Evolutionary conservation across 2,329 filamentous ascomycete genomes (phyloP), one percentile per base, ranked within the genome.

Genomic region (Exophiala sp.): DNA sequence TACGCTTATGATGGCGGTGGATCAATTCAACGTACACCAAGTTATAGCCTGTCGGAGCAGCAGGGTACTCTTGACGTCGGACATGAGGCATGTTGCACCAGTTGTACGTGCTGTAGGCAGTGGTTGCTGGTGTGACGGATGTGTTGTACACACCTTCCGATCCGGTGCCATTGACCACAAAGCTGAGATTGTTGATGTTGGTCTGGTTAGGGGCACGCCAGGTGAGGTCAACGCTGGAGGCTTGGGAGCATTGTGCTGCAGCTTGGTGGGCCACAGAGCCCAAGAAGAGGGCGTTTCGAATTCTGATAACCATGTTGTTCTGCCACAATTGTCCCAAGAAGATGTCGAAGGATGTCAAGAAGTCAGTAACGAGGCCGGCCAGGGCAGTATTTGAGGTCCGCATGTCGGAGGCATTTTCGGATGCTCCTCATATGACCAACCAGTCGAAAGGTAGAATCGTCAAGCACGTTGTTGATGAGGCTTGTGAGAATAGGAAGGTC

Each of bases 31-130:
- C 88, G 66, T 91, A 92, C 63, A 79, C 72, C 47, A 94, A 72
- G 62, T 84, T 75, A 65, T 82, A 90, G n/a, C 79, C 79, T 0
- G 70, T 59, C 1, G 72, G 63, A 0, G 79, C 73, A 56, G 70
- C 76, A 11, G 77, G 68, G 65, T 94, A 94, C 64, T 89, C 86
- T 11, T 70, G 69, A 18, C 68, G 72, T 32, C 88, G 79, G n/a
- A 88, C 86, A 71, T 92, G 89, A 1, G 89, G 89, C 88, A 94
- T 94, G 65, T 94, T 91, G 71, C 89, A 94, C 78, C 78, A 92
- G 68, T 92, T 90, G 70, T 91, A 91, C 1, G 73, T 77, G 5
- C 83, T 82, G 69, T 88, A 86, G 35, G 74, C 62, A 0, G 70
- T 65, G 5, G 66, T 65, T 50, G 76, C 71, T 0, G 87, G 81